These are phyloP conservation scores for Trichoderma sp. DNA, from an alignment of 2,329 filamentous ascomycete genomes.

Conservation along the genomic window DNA sequence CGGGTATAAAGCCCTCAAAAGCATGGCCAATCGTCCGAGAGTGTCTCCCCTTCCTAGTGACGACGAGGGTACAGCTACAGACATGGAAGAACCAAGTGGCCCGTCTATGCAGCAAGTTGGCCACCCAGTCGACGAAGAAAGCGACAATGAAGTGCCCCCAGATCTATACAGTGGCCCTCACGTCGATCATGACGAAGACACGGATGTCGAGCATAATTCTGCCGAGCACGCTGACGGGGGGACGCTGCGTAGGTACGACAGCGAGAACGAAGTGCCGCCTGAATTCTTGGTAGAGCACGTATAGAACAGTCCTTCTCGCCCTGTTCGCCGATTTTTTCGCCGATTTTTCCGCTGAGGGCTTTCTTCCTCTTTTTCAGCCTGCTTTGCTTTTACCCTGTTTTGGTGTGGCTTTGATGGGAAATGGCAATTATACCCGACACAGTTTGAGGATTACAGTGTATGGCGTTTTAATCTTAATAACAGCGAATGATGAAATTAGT, in stretches of 20 bases:
- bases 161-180: conserved; percentile 40
- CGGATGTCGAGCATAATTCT: conserved; percentile 28
- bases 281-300: conserved; percentile 57
- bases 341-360: background rate
- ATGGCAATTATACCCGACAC: conserved; percentile 1
- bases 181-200: conserved; percentile 34
- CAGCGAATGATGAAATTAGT: background rate
- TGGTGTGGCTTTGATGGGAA: background rate
- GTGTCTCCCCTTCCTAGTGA: background rate
- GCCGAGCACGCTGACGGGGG: conserved; percentile 30
- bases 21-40: conserved; percentile 26
- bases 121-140: conserved; percentile 28
- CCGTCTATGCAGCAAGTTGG: background rate
- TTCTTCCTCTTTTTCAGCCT: background rate
- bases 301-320: background rate
- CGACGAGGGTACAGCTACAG: conserved; percentile 26
- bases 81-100: conserved; percentile 15
- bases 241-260: conserved; percentile 39
- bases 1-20: conserved; percentile 59
- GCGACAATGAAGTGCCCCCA: conserved; percentile 33
- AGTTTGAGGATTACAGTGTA: background rate
- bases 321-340: background rate
- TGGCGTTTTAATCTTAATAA: background rate
- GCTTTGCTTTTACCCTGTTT: background rate
- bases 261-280: conserved; percentile 55